A percentile compares a stretch with the other conserved stretches of the same genome.
Conservation (phyloP, 202 grass and related monocot genomes). For the Carex sylvatica region DNA sequence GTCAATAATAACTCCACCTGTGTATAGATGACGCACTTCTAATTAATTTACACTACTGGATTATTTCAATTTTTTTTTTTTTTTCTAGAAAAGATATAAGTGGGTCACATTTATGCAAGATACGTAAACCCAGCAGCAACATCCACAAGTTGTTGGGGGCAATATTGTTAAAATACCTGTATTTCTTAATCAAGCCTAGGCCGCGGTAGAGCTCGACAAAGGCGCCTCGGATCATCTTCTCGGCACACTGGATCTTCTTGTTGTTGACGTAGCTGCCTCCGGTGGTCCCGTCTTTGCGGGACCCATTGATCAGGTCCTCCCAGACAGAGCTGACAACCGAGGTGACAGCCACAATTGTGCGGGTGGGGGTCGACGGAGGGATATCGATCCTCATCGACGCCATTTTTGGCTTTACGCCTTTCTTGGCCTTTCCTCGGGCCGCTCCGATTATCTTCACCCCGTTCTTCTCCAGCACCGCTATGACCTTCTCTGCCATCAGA, state of each 20-base stretch:
- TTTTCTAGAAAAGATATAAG: not conserved
- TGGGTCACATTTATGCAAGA: not conserved
- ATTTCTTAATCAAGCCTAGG: slow-evolving; percentile 30
- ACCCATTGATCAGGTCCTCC: slow-evolving; percentile 38
- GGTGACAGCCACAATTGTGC: slow-evolving; percentile 26
- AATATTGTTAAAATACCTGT: slow-evolving; percentile 28
- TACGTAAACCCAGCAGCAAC: not conserved
- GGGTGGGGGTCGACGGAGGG: slow-evolving; percentile 29
- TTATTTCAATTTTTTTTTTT: not conserved
- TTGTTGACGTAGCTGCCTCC: slow-evolving; percentile 29
- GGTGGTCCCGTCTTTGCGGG: slow-evolving; percentile 10
- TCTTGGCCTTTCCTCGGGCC: slow-evolving; percentile 18
- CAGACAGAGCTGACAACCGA: slow-evolving; percentile 30
- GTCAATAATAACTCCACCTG: not conserved
- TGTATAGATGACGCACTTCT: not conserved
- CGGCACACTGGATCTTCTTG: slow-evolving; percentile 40
- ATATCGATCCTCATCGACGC: slow-evolving; percentile 40
- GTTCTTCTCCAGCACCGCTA: slow-evolving; percentile 37
- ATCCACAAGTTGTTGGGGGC: not conserved
- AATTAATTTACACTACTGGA: not conserved
- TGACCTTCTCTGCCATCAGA: slow-evolving; percentile 28
- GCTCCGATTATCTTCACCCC: slow-evolving; percentile 31
- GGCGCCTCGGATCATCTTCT: slow-evolving; percentile 45
- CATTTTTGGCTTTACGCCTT: slow-evolving; percentile 22
- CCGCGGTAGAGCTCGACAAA: slow-evolving; percentile 39